phyloP scores from a whole-genome alignment of 2,329 filamentous ascomycete species.

The Sporothrix schenckii region DNA sequence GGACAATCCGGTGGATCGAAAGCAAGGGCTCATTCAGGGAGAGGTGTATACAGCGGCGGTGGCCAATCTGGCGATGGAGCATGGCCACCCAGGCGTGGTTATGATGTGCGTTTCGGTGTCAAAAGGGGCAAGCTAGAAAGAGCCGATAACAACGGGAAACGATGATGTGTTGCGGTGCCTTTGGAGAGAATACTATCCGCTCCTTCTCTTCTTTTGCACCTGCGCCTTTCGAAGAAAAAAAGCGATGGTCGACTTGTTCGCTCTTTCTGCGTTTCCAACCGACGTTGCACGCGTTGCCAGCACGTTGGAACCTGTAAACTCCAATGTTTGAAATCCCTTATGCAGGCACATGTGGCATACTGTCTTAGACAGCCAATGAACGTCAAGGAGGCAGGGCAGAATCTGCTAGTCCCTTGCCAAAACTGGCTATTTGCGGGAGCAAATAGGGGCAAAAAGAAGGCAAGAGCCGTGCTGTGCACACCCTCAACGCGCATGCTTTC shows the following conservation, averaged over 20 bases:
- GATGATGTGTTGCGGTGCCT: constrained; percentile 16
- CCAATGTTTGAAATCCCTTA: constrained; percentile 32
- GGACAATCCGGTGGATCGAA: constrained; percentile 13
- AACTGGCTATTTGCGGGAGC: constrained; percentile 26
- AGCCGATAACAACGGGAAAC: not conserved
- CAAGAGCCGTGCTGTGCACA: constrained; percentile 24
- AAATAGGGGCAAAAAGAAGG: constrained; percentile 33
- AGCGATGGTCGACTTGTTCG: constrained; percentile 15
- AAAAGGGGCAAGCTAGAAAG: not conserved
- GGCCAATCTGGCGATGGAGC: constrained; percentile 20
- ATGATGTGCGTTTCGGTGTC: not conserved
- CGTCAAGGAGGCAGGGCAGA: constrained; percentile 29
- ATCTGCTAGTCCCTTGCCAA: constrained; percentile 28
- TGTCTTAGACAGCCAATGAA: constrained; percentile 31
- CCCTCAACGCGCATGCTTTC: not conserved
- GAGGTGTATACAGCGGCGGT: constrained; percentile 24
- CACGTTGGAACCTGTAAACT: constrained; percentile 20
- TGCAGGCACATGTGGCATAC: constrained; percentile 35
- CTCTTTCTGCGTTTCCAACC: constrained; percentile 21
- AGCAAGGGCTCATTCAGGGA: constrained; percentile 24
- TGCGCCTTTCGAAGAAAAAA: not conserved
- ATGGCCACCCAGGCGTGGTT: constrained; percentile 2
- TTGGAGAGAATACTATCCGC: not conserved
- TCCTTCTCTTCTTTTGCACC: not conserved
- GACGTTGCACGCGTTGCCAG: constrained; percentile 29